Base-by-base conservation (phyloP, 306 rosid genomes). In the Trifolium subterraneum region DNA sequence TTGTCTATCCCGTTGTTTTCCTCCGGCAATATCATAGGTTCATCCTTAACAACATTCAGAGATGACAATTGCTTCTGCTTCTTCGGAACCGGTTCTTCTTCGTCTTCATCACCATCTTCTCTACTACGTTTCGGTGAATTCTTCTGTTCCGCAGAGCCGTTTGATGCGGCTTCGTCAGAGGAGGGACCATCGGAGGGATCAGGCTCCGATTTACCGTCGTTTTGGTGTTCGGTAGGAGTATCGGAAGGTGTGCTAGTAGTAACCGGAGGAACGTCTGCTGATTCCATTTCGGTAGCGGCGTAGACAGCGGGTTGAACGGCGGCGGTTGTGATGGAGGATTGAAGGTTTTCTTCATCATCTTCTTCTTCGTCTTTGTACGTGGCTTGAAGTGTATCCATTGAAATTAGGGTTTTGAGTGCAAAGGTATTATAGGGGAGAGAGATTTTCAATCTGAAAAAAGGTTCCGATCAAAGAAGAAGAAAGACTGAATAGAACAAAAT, bases 61-160 rank as follows among this genome's bases (percentile, higher is more conserved):
- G 93, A 86, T 14, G 98, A 93, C 23, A 93, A 90, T 20, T 79
- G 90, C 64, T 90, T 94, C 74, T 85, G 94, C 86, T 94, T 94
- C 82, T 94, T 94, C 8, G 93, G 90, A 72, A 88, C 88, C 1
- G 90, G 96, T 15, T 88, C 96, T 18, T 92, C 93, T 12, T 90
- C 80, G 6, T 88, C 80, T 3, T 66, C 97, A 7, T 88, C 90
- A n/a, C 71, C 61, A 44, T 70, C 70, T 2, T 77, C 77, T 60
- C 66, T 60, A 1, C 19, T 60, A 20, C 86, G 84, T 36, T 88
- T 91, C 3, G 85, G 80, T 3, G 84, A 83, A n/a, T 83, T 89
- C 31, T 82, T 84, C 19, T 68, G 73, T 10, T 77, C 78, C 1
- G 27, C 83, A 5, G 86, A 71, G 48, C 80, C 90, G 7, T 88